phyloP scores from a whole-genome alignment of 2,329 filamentous ascomycete genomes.

The Diaporthe sp. region DNA sequence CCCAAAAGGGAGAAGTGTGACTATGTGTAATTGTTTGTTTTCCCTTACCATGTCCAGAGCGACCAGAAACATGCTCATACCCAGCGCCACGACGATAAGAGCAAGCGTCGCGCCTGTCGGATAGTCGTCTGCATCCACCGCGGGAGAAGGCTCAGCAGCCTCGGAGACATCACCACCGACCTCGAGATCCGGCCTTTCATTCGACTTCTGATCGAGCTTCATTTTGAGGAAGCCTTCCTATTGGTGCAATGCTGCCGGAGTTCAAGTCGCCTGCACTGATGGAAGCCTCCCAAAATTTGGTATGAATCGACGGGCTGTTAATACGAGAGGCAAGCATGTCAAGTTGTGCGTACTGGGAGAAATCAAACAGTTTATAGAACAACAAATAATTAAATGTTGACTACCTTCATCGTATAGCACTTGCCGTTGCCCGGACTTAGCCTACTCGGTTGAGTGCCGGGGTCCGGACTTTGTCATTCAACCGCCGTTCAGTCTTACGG shows the following conservation, averaged over 20 bases:
- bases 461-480: background rate
- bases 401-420: background rate
- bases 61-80: conserved; percentile 24
- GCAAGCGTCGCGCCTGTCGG: conserved; percentile 4
- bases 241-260: background rate
- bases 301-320: background rate
- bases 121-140: background rate
- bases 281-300: no score
- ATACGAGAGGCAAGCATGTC: background rate
- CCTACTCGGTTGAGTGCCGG: background rate
- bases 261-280: no score
- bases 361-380: no score
- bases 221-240: background rate
- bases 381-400: background rate
- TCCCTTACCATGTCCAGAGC: conserved; percentile 9
- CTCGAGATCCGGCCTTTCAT: background rate
- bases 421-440: background rate
- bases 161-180: background rate
- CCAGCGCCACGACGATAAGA: conserved; percentile 10
- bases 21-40: background rate
- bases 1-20: no score
- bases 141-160: background rate
- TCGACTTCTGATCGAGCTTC: background rate
- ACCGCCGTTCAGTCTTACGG: background rate
- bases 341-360: background rate